Evolutionary conservation across 345 rosid species (phyloP).

Genomic region (Gossypium sturtianum): DNA sequence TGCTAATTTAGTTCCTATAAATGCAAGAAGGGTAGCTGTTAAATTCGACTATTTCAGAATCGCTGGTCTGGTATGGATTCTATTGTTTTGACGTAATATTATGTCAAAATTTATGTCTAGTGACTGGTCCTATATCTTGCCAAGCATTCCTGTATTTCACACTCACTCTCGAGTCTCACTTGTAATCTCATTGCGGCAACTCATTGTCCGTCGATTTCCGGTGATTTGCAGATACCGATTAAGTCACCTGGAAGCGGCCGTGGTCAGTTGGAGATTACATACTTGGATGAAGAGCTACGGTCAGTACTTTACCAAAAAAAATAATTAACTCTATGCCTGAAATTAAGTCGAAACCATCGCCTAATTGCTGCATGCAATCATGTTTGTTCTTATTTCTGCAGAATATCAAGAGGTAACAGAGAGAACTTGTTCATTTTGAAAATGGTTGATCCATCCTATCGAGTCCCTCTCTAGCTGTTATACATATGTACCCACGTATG

Average conservation of each 20-base stretch:
- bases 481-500: no score
- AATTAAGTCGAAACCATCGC: not conserved
- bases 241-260: conserved; percentile 36
- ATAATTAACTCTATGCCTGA: not conserved
- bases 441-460: conserved; percentile 39
- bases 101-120: no score
- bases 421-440: conserved; percentile 39
- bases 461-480: conserved; percentile 24
- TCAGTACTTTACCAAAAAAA: not conserved
- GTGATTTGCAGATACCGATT: conserved; percentile 26
- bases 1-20: conserved; percentile 38
- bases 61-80: conserved; percentile 25
- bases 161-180: not conserved
- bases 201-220: not conserved
- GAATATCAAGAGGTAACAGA: conserved; percentile 38
- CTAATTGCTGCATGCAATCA: not conserved
- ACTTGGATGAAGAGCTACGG: conserved; percentile 40
- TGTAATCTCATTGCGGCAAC: not conserved
- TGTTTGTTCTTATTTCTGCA: conserved; percentile 8
- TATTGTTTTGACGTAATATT: no score
- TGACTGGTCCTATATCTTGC: no score
- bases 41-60: conserved; percentile 44
- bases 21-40: conserved; percentile 39
- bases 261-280: conserved; percentile 43
- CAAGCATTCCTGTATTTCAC: not conserved